These are phyloP conservation scores for Penicillium sp. DNA, from an alignment of 2,329 filamentous ascomycete species.

Conservation along the genomic window DNA sequence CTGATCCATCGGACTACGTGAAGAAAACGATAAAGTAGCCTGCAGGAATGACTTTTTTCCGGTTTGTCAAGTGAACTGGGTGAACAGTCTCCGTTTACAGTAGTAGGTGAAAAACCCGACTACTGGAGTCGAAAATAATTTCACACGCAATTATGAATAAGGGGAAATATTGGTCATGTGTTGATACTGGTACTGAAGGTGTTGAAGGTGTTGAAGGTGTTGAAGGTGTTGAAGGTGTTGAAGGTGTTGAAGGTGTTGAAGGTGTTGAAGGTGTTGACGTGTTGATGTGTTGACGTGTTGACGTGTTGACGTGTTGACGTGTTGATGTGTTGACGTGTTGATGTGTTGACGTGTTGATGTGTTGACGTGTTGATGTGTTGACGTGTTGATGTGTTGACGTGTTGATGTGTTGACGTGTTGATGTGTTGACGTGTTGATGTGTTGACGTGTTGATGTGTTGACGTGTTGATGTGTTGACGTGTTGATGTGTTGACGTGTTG, in stretches of 20 bases:
- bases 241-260: background rate
- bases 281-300: background rate
- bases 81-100: slow-evolving; percentile 1
- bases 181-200: background rate
- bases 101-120: background rate
- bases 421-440: background rate
- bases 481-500: background rate
- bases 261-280: background rate
- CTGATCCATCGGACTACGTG: slow-evolving; percentile 4
- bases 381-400: background rate
- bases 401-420: background rate
- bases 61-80: background rate
- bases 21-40: background rate
- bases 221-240: background rate
- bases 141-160: slow-evolving; percentile 3
- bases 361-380: background rate
- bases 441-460: background rate
- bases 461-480: background rate
- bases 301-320: background rate
- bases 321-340: background rate
- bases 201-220: background rate
- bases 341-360: too few species aligned
- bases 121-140: background rate
- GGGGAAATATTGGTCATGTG: background rate
- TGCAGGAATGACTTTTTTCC: slow-evolving; percentile 1